Conservation (phyloP, 148 eudicot genomes). For the Cornus controversa region DNA sequence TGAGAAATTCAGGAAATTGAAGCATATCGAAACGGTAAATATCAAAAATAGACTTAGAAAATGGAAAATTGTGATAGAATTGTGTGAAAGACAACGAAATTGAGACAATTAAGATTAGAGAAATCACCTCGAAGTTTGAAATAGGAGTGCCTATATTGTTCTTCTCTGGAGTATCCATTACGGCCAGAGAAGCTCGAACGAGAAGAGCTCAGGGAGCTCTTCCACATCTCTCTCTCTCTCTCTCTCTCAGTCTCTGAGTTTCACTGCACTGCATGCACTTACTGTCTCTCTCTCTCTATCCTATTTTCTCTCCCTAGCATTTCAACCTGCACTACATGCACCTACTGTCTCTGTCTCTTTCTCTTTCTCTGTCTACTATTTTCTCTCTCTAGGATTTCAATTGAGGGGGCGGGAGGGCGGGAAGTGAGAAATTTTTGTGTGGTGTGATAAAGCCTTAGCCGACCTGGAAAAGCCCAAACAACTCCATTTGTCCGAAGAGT, state of each 20-base stretch:
- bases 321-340: no score
- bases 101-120: background rate
- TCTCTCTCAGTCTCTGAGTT: background rate
- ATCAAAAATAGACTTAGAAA: background rate
- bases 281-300: background rate
- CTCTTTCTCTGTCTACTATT: background rate
- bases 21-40: no score
- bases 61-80: background rate
- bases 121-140: constrained; percentile 33
- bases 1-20: no score
- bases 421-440: background rate
- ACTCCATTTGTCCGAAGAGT: no score
- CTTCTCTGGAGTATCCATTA: constrained; percentile 40
- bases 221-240: constrained; percentile 9
- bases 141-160: constrained; percentile 11
- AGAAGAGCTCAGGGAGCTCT: constrained; percentile 8
- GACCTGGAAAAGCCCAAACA: no score
- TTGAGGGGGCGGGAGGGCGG: constrained; percentile 11
- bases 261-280: no score
- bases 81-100: background rate
- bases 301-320: background rate
- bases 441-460: no score
- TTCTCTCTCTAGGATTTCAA: constrained; percentile 1
- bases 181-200: background rate
- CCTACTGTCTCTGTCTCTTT: no score